phyloP scores from a whole-genome alignment of 148 eudicot genomes.

The Vaccinium vitisidaea region DNA sequence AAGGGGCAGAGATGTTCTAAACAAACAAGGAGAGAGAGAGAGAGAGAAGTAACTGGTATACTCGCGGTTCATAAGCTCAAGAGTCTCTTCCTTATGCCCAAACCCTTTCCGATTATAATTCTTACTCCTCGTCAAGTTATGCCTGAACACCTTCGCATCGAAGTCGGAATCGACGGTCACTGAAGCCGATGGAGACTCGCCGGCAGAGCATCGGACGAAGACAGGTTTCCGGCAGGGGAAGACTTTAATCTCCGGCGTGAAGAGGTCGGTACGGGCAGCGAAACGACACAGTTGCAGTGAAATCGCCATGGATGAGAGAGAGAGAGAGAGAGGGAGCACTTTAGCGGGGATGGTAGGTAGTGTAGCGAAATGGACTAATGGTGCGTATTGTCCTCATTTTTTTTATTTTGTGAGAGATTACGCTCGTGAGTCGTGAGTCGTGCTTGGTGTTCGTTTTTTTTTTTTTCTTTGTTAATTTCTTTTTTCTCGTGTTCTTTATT shows the following conservation, averaged over 20 bases:
- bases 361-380: neutral
- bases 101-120: constrained; percentile 89
- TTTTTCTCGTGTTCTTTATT: neutral
- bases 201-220: constrained; percentile 58
- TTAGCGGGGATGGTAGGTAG: too few relatives aligned
- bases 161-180: constrained; percentile 48
- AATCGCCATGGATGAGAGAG: constrained; percentile 29
- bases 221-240: constrained; percentile 34
- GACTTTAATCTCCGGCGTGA: constrained; percentile 34
- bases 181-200: constrained; percentile 37
- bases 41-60: constrained; percentile 54
- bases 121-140: constrained; percentile 82
- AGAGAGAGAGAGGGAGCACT: neutral
- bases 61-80: constrained; percentile 79
- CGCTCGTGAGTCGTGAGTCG: neutral
- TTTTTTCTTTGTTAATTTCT: neutral
- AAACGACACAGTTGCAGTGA: constrained; percentile 54
- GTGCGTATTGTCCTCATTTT: neutral
- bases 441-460: neutral
- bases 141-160: constrained; percentile 78
- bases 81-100: constrained; percentile 77
- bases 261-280: constrained; percentile 35
- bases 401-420: neutral
- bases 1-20: too few relatives aligned
- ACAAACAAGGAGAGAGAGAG: too few relatives aligned